These are phyloP conservation scores for Pachyrhizus erosus DNA, from an alignment of 306 rosid species.

Conservation along the genomic window DNA sequence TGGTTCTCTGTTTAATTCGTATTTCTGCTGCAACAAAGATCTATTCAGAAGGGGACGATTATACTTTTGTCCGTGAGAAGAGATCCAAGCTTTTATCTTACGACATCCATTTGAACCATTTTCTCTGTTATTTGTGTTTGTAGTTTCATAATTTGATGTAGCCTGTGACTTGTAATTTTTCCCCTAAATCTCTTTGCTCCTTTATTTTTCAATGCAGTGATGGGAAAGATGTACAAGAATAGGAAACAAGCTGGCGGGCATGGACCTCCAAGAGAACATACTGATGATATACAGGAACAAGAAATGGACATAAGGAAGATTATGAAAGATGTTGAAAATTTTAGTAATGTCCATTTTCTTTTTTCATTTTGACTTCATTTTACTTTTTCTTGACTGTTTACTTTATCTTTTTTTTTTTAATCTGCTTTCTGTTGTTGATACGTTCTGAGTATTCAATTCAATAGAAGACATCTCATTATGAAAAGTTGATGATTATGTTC, in stretches of 20 bases:
- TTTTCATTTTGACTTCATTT: constrained; percentile 11
- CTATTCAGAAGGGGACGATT: not conserved
- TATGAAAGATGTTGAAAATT: constrained; percentile 52
- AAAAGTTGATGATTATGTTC: constrained; percentile 8
- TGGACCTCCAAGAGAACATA: constrained; percentile 5
- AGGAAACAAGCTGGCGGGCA: constrained; percentile 27
- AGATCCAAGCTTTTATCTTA: not conserved
- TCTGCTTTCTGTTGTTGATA: constrained; percentile 29
- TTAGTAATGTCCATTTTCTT: constrained; percentile 38
- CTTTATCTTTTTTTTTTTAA: not conserved
- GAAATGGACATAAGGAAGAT: constrained; percentile 52
- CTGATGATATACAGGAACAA: not conserved
- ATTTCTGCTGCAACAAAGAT: not conserved
- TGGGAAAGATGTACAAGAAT: constrained; percentile 29
- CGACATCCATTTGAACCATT: not conserved
- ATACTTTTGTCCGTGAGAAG: not conserved
- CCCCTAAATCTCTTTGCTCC: not conserved
- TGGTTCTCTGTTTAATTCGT: not conserved
- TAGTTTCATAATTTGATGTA: not conserved
- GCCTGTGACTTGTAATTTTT: not conserved
- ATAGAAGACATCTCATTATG: not conserved
- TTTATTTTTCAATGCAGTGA: not conserved
- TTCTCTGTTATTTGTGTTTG: not conserved
- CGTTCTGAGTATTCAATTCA: not conserved
- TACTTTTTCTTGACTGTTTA: not conserved